phyloP scores from a whole-genome alignment of 352 stramenopile species.

The Pythium volutum region DNA sequence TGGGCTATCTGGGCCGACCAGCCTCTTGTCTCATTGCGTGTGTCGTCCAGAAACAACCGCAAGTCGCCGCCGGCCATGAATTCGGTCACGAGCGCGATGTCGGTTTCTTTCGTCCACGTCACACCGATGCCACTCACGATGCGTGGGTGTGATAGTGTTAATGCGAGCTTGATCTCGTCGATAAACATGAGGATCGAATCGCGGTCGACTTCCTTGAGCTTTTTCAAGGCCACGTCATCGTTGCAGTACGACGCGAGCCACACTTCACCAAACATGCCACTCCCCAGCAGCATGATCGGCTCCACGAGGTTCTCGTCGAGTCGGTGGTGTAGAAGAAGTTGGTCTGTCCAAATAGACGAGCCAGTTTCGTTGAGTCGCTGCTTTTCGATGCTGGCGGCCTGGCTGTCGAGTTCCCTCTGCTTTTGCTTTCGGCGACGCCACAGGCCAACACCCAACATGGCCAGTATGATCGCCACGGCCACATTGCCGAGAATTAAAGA shows the following conservation, averaged over 20 bases:
- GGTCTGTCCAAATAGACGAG: slow-evolving; percentile 9
- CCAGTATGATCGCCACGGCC: neutral
- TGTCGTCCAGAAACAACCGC: no score
- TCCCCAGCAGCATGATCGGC: slow-evolving; percentile 1
- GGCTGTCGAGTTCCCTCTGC: neutral
- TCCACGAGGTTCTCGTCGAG: slow-evolving; percentile 8
- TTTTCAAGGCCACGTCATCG: slow-evolving; percentile 5
- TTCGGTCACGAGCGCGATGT: slow-evolving; percentile 25
- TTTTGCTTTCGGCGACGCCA: slow-evolving; percentile 6
- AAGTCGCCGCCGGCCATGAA: slow-evolving; percentile 26
- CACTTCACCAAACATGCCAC: slow-evolving; percentile 25
- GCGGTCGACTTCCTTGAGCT: slow-evolving; percentile 11
- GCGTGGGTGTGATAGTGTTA: slow-evolving; percentile 4
- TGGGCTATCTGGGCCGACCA: no score
- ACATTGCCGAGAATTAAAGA: slow-evolving; percentile 10
- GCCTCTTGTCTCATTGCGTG: no score
- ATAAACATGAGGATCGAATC: slow-evolving; percentile 10
- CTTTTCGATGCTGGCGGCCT: neutral
- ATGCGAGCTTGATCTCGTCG: slow-evolving; percentile 21
- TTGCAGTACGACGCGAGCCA: slow-evolving; percentile 23
- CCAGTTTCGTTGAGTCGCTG: neutral
- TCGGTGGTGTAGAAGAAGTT: slow-evolving; percentile 7
- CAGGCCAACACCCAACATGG: neutral
- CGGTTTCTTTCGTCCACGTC: slow-evolving; percentile 30
- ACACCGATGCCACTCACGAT: slow-evolving; percentile 26